Evolutionary conservation across 2,329 filamentous ascomycete species (phyloP), one percentile per base, ranked within the genome.

Genomic region (Pyrenophora teres): DNA sequence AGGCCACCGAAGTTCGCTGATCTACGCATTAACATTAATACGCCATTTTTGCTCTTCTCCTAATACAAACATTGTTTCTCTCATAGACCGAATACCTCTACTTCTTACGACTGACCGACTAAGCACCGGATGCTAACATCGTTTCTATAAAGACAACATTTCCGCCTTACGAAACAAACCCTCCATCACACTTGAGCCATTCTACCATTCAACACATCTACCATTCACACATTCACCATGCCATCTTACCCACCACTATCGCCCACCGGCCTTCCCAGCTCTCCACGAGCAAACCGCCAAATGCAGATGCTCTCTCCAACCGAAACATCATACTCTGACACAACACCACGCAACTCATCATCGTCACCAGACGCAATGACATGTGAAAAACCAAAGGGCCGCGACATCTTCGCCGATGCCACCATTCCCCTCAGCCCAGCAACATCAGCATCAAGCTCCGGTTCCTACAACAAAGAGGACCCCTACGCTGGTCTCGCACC

Each of bases 361-460:
- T 51, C 53, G 33, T 59, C 56, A 18, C 58, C 58, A 35, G 59
- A 62, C 52, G 58, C 61, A 0, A 55, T 46, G 37, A 25, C 33
- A 13, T 59, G 53, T 12, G 57, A 63, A 31, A 65, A 63, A 30
- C 47, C 52, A 36, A 55, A 60, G 33, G 44, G 37, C 12, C 54
- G 58, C 45, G 40, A 59, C 38, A 71, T 73, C 50, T 73, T 73
- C 61, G 61, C 58, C 50, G 68, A 71, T 36, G 70, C 70, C 1
- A 71, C 65, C 2, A 70, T 73, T 38, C 70, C 70, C 2, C 63
- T 72, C 13, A 70, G 66, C 52, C 70, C 70, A 0, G 37, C 52
- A 2, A 62, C 68, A 0, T 62, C 68, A 0, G 52, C 58, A 2
- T 57, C 63, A 7, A 58, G 46, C 39, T 54, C 51, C n/a, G 40